A percentile compares a stretch with the other conserved stretches of the same genome.
These are phyloP conservation scores for Termitomyces sp. DNA, from an alignment of 768 basidiomycete genomes.

Conservation along the genomic window DNA sequence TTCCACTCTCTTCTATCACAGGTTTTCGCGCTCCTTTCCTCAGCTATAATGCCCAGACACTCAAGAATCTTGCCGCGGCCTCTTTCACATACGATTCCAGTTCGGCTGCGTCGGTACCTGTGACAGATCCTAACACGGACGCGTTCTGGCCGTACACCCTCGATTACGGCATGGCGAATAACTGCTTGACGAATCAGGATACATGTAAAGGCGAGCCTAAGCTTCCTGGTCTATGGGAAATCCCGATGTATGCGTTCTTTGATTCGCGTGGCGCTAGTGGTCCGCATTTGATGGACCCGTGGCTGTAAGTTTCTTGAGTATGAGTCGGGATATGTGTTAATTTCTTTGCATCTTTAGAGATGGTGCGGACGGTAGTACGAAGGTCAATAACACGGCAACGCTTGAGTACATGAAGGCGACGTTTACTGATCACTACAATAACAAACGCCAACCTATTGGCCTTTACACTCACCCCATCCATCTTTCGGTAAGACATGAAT, in stretches of 20 bases:
- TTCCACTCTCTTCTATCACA: constrained; percentile 55
- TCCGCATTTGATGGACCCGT: constrained; percentile 77
- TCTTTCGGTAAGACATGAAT: constrained; percentile 39
- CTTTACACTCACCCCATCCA: constrained; percentile 82
- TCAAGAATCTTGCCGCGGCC: constrained; percentile 46
- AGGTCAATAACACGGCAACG: constrained; percentile 56
- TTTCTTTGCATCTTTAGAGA: constrained; percentile 30
- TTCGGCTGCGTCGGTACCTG: constrained; percentile 54
- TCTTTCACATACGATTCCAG: constrained; percentile 73
- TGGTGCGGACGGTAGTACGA: constrained; percentile 42
- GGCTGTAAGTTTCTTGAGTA: constrained; percentile 46
- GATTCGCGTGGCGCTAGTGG: constrained; percentile 50
- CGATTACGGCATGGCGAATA: constrained; percentile 75
- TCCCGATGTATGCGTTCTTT: constrained; percentile 80
- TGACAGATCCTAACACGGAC: constrained; percentile 61
- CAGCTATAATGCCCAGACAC: constrained; percentile 57
- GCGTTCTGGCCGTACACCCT: constrained; percentile 84
- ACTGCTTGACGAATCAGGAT: constrained; percentile 52
- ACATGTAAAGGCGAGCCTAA: constrained; percentile 66
- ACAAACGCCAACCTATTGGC: constrained; percentile 74
- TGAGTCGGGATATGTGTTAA: not conserved
- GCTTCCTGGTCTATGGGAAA: constrained; percentile 78
- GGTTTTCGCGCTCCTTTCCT: constrained; percentile 81
- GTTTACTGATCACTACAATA: constrained; percentile 69
- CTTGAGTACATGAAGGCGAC: constrained; percentile 69